These are phyloP conservation scores for Solanum bulbocastanum DNA, from an alignment of 257 asterid genomes.

Conservation along the genomic window DNA sequence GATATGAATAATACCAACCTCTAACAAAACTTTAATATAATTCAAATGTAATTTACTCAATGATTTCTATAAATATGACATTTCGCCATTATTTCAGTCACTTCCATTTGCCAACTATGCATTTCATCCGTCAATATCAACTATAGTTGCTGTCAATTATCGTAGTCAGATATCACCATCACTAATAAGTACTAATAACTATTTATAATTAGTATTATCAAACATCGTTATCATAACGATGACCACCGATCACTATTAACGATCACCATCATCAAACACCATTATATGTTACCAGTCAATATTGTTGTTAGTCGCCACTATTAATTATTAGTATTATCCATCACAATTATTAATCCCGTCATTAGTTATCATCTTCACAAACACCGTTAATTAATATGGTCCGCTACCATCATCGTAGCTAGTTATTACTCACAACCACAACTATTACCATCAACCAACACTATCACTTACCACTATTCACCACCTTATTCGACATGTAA, in stretches of 20 bases:
- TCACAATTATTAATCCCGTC: not conserved
- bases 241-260: not conserved
- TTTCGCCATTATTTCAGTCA: not conserved
- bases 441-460: not conserved
- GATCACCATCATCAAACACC: not conserved
- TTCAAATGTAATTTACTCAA: not conserved
- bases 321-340: not conserved
- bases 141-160: rapidly evolving
- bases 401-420: not conserved
- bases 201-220: not conserved
- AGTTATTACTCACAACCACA: not conserved
- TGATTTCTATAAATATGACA: not conserved
- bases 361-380: not conserved
- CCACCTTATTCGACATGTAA: not conserved
- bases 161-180: not conserved
- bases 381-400: not conserved
- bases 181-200: not conserved
- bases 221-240: not conserved
- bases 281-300: not conserved
- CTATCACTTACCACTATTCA: not conserved
- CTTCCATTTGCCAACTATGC: not conserved
- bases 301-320: not conserved
- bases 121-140: not conserved
- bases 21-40: not conserved
- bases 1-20: not conserved